These are phyloP conservation scores for Ogataea polymorpha DNA, from an alignment of 805 yeast species.

Conservation along the genomic window DNA sequence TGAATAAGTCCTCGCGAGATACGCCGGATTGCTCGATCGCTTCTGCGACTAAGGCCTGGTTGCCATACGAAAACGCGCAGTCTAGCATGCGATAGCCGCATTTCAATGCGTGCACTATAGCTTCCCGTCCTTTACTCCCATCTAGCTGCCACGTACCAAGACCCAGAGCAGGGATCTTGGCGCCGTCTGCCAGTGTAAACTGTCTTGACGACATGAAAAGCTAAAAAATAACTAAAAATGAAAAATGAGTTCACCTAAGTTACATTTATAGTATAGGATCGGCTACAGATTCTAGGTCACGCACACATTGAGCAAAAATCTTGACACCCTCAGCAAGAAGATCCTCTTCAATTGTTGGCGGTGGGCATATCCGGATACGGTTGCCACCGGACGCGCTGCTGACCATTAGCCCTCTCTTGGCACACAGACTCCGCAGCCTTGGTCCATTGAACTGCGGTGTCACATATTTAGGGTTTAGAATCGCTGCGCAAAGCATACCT, in stretches of 20 bases:
- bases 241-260: too few relatives aligned
- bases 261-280: too few relatives aligned
- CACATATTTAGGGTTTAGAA: conserved; percentile 16
- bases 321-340: conserved; percentile 23
- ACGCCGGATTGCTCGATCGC: conserved; percentile 31
- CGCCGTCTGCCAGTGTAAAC: background rate
- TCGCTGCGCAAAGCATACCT: conserved; percentile 25
- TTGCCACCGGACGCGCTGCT: conserved; percentile 22
- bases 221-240: too few relatives aligned
- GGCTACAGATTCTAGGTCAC: conserved; percentile 8
- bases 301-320: conserved; percentile 23
- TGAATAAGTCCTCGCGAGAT: conserved; percentile 13
- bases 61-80: conserved; percentile 39
- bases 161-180: conserved; percentile 20
- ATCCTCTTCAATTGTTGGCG: conserved; percentile 23
- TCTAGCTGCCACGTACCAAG: conserved; percentile 25
- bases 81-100: conserved; percentile 41
- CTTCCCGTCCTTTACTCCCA: conserved; percentile 14
- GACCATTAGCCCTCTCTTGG: conserved; percentile 24
- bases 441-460: conserved; percentile 15
- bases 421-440: conserved; percentile 23
- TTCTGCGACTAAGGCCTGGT: conserved; percentile 40
- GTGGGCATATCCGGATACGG: conserved; percentile 29
- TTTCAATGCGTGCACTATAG: conserved; percentile 28
- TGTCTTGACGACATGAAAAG: conserved; percentile 3